phyloP scores from a whole-genome alignment of 2,329 filamentous ascomycete species.

The Grosmannia penicillata region DNA sequence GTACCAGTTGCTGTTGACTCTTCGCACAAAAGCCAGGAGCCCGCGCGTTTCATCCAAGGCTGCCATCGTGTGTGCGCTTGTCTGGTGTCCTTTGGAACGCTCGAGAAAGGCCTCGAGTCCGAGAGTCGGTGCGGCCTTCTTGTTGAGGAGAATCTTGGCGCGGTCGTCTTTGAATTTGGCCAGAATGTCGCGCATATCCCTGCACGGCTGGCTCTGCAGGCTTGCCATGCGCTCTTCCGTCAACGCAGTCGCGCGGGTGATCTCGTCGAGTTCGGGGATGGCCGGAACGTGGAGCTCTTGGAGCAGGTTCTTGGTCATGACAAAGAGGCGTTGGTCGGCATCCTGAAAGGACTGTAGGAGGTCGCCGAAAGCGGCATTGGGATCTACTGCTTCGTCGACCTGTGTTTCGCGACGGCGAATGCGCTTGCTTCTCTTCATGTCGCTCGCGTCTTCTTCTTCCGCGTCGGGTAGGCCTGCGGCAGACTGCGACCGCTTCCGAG shows the following conservation, averaged over 20 bases:
- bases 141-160: conserved; percentile 35
- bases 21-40: conserved; percentile 34
- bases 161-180: conserved; percentile 33
- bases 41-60: conserved; percentile 38
- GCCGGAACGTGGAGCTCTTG: conserved; percentile 35
- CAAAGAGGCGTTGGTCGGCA: conserved; percentile 39
- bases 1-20: conserved; percentile 33
- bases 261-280: conserved; percentile 22
- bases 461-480: conserved; percentile 41
- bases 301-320: conserved; percentile 37
- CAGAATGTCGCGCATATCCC: background rate
- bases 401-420: conserved; percentile 45
- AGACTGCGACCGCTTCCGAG: conserved; percentile 45
- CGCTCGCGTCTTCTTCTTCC: conserved; percentile 38
- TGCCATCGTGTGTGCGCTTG: conserved; percentile 24
- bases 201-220: conserved; percentile 24
- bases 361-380: conserved; percentile 34
- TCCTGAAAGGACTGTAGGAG: conserved; percentile 43
- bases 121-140: conserved; percentile 34
- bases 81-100: conserved; percentile 42
- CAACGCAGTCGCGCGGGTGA: conserved; percentile 12
- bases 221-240: conserved; percentile 34
- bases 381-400: conserved; percentile 36
- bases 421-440: conserved; percentile 50
- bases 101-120: conserved; percentile 49